Conservation (phyloP, 1,284 basidiomycete species). For the Sporisorium scitamineum region DNA sequence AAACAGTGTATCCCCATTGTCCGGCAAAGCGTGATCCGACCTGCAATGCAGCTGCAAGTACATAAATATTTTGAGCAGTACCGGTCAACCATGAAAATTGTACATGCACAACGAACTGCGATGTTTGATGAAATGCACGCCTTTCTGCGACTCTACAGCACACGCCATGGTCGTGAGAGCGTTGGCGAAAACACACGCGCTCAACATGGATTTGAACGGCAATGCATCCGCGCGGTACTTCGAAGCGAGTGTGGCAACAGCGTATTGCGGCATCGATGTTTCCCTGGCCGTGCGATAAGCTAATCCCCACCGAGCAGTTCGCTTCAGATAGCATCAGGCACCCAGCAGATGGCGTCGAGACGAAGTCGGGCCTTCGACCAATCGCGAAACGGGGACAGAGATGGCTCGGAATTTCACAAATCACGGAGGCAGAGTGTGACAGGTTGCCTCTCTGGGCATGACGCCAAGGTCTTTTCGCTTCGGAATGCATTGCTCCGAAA, state of each 20-base stretch:
- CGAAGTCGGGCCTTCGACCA: background rate
- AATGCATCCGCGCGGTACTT: background rate
- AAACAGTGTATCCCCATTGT: background rate
- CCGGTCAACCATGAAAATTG: background rate
- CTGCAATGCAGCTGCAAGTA: background rate
- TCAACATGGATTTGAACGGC: too few relatives aligned
- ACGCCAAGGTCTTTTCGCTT: background rate
- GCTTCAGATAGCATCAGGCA: background rate
- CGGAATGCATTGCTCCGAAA: background rate
- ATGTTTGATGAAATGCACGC: background rate
- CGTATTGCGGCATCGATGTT: background rate
- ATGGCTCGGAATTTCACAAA: background rate
- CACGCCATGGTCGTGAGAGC: too few relatives aligned
- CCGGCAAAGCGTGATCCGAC: constrained; percentile 5
- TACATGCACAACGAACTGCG: background rate
- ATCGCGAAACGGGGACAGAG: background rate
- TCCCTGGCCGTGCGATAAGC: constrained; percentile 1
- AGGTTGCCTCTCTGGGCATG: background rate
- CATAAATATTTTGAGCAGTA: background rate
- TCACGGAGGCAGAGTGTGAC: too few relatives aligned
- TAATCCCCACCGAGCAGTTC: background rate
- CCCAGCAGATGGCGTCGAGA: background rate
- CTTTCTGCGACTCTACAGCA: too few relatives aligned
- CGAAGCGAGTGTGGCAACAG: background rate
- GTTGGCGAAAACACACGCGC: too few relatives aligned